phyloP scores from a whole-genome alignment of 352 stramenopile genomes.

The Phytophthora crassamura region DNA sequence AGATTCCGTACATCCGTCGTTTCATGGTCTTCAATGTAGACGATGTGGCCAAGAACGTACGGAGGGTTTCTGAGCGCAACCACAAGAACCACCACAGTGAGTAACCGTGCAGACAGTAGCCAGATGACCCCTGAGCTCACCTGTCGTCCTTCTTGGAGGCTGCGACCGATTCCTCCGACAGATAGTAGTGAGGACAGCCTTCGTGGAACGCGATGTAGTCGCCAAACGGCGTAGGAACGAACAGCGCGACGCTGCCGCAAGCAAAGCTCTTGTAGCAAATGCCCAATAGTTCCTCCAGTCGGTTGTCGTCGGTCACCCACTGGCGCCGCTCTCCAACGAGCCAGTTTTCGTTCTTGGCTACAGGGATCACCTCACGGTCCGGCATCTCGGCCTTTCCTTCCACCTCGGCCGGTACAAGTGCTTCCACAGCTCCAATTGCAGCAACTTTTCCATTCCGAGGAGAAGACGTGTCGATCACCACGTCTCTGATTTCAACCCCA shows the following conservation, averaged over 20 bases:
- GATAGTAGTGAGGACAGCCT: conserved; percentile 81
- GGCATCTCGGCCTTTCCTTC: conserved; percentile 34
- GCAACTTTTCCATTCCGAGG: conserved; percentile 20
- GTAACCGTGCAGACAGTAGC: neutral
- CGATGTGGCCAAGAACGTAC: conserved; percentile 81
- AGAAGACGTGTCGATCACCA: conserved; percentile 47
- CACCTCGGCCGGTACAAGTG: conserved; percentile 2
- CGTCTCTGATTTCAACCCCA: conserved; percentile 37
- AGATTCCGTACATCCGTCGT: conserved; percentile 49
- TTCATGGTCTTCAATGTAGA: conserved; percentile 86
- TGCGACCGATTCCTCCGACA: conserved; percentile 81
- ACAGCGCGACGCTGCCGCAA: conserved; percentile 73
- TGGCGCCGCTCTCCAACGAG: conserved; percentile 45
- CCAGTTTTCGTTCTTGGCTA: conserved; percentile 43
- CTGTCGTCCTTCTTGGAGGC: conserved; percentile 69
- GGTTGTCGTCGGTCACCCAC: conserved; percentile 67
- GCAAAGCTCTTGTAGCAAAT: conserved; percentile 88
- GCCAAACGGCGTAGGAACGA: conserved; percentile 81
- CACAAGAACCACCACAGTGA: conserved; percentile 5
- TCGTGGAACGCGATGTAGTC: conserved; percentile 90
- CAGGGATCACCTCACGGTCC: conserved; percentile 33
- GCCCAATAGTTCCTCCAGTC: conserved; percentile 73
- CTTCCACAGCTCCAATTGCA: neutral
- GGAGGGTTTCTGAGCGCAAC: conserved; percentile 54
- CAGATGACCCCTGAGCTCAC: conserved; percentile 14